Base-by-base conservation (phyloP, 2,329 filamentous ascomycete genomes). In the Apiospora aurea region DNA sequence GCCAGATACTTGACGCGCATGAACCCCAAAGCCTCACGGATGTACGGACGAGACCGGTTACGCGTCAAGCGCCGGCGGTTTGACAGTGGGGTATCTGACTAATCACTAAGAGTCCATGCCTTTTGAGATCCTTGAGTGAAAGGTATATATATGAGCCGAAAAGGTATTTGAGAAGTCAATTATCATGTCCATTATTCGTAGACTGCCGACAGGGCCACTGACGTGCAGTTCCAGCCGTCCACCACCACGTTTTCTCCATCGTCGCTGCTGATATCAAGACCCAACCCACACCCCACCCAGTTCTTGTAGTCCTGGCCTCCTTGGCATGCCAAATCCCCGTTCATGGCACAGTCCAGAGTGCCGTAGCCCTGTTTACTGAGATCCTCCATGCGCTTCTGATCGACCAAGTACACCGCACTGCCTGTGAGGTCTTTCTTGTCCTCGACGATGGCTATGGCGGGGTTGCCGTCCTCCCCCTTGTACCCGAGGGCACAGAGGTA, bases 231-330 rank as follows among this genome's bases (percentile, higher is more conserved):
- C 71, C 76, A 75, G 51, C 75, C 75, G 24, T 77, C 75, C 41
- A 78, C 75, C 34, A 77, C 78, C 51, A 79, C 79, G n/a, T 29
- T 72, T 13, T 71, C 76, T 6, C 73, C 76, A 38, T 73, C 73
- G 41, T 77, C 72, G 38, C 75, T 78, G 43, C 73, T 75, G 69
- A 80, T 75, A 44, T 77, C 77, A 29, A 81, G 69, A 49, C 77
- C 77, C 68, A 81, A 16, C 34, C 79, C 79, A 64, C 79, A 81
- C 0, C 77, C 78, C 13, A 80, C 72, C 79, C 79, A 81, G 64
- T 75, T 72, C 53, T 51, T 72, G 72, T 76, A 77, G 2, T 34
- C 72, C 24, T 69, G 18, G 21, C 75, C 74, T 26, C 75, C 74
- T 16, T 57, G 67, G 70, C 79, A 80, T 11, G 38, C 64, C 66